Evolutionary conservation across 2,329 filamentous ascomycete genomes (phyloP), one percentile per base, ranked within the genome.

Genomic region (Monilinia laxa): DNA sequence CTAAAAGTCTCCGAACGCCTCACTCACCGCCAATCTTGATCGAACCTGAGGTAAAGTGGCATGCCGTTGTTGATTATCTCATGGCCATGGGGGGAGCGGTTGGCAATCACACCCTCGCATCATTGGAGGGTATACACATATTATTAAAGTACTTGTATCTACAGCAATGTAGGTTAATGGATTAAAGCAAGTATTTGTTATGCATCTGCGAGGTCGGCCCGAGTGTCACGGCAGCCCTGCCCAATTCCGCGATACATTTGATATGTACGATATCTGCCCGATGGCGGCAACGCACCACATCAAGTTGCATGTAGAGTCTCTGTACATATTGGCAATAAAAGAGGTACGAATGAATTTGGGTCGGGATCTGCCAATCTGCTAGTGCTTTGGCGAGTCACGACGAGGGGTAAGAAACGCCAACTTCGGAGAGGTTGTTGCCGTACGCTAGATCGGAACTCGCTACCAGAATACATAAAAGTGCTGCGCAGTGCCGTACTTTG

Each of bases 11-110:
- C 52, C 51, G 49, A 55, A 54, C 35, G 45, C 23, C 49, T 45
- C 59, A 11, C 64, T 66, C 64, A 66, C 56, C 64, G 64, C 56
- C 28, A 62, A 66, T 66, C 56, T 62, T 38, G 64, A 66, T 65
- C 31, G 49, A 59, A 38, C 14, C 18, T 52, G 40, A 60, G 54
- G 14, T 60, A 23, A 60, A 60, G 56, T 65, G 56, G 64, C 35
- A 60, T 62, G 64, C 47, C 47, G 45, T 35, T 53, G n/a, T 28
- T 52, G 59, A 62, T 62, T 38, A 52, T 16, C 25, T 49, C n/a
- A 49, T 49, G 42, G 16, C 42, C 57, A 49, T 31, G 57, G 20
- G 45, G 31, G 31, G 47, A 3, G 1, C n/a, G 38, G 28, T 40
- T 53, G 49, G 40, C 40, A 49, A 35, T 49, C 18, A 62, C 23